These are phyloP conservation scores for Vigna radiata DNA, from an alignment of 306 rosid species.

Conservation along the genomic window DNA sequence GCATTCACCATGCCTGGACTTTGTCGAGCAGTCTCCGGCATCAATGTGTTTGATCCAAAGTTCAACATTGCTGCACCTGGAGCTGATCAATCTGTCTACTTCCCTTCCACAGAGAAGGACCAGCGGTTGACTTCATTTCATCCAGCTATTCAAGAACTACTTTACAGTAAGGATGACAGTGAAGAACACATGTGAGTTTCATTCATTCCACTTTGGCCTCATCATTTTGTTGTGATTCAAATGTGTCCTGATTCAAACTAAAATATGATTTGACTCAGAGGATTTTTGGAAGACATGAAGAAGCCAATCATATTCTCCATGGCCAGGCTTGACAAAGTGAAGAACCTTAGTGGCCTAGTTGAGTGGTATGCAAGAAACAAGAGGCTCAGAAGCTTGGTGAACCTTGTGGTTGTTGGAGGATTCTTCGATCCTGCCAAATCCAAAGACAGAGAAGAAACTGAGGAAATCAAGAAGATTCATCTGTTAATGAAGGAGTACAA, in stretches of 20 bases:
- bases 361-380: conserved; percentile 90
- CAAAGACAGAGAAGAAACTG: conserved; percentile 90
- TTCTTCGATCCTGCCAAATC: conserved; percentile 89
- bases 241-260: conserved; percentile 29
- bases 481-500: conserved; percentile 64
- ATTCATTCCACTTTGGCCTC: neutral
- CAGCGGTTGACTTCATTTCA: conserved; percentile 43
- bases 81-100: conserved; percentile 90
- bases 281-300: conserved; percentile 76
- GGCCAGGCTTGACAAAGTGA: conserved; percentile 94
- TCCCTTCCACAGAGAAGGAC: conserved; percentile 61
- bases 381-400: conserved; percentile 70
- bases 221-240: neutral
- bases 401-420: conserved; percentile 90
- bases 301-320: conserved; percentile 95
- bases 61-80: conserved; percentile 98
- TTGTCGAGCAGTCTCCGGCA: conserved; percentile 75
- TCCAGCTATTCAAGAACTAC: conserved; percentile 58
- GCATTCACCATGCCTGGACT: conserved; percentile 96
- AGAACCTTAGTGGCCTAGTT: conserved; percentile 83
- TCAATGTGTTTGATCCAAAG: conserved; percentile 85
- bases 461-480: conserved; percentile 87
- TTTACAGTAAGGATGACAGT: conserved; percentile 50
- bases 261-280: conserved; percentile 62
- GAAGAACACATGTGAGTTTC: conserved; percentile 59